Evolutionary conservation across 345 rosid genomes (phyloP).

Genomic region (Limnanthes douglasii): DNA sequence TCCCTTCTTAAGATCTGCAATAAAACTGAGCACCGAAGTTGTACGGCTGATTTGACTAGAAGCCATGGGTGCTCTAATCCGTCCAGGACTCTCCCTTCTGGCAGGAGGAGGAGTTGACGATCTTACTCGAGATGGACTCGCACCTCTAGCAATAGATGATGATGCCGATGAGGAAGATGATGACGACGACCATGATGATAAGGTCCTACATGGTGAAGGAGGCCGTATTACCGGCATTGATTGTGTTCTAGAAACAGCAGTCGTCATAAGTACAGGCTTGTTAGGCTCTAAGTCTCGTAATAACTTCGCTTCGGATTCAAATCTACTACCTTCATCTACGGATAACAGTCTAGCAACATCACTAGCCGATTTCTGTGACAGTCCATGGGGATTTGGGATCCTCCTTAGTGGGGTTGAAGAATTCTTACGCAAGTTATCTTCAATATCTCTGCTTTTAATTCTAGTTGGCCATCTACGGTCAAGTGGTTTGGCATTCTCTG

Average conservation of each 20-base stretch:
- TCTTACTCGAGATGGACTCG: no score
- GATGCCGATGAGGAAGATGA: conserved; percentile 20
- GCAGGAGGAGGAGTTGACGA: no score
- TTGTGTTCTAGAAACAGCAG: conserved; percentile 37
- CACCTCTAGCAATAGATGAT: no score
- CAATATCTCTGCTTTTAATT: conserved; percentile 48
- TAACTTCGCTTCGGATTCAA: conserved; percentile 26
- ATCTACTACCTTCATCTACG: conserved; percentile 24
- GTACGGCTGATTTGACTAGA: conserved; percentile 40
- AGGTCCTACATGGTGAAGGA: conserved; percentile 57
- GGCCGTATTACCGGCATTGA: conserved; percentile 33
- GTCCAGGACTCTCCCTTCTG: conserved; percentile 69
- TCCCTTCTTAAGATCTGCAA: conserved; percentile 69
- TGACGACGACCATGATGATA: no score
- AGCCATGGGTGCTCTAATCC: conserved; percentile 41
- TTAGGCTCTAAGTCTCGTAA: conserved; percentile 18
- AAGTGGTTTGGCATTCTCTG: conserved; percentile 85
- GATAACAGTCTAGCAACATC: conserved; percentile 31
- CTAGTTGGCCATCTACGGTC: conserved; percentile 93
- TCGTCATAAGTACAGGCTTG: conserved; percentile 25
- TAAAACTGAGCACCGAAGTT: conserved; percentile 79
- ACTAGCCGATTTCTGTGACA: no score
- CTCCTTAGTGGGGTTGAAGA: conserved; percentile 29
- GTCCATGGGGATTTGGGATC: no score
- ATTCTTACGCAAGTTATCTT: conserved; percentile 29